A percentile compares a stretch with the other conserved stretches of the same genome.
These are phyloP conservation scores for Didymella glomerata DNA, from an alignment of 2,329 filamentous ascomycete genomes.

Conservation along the genomic window DNA sequence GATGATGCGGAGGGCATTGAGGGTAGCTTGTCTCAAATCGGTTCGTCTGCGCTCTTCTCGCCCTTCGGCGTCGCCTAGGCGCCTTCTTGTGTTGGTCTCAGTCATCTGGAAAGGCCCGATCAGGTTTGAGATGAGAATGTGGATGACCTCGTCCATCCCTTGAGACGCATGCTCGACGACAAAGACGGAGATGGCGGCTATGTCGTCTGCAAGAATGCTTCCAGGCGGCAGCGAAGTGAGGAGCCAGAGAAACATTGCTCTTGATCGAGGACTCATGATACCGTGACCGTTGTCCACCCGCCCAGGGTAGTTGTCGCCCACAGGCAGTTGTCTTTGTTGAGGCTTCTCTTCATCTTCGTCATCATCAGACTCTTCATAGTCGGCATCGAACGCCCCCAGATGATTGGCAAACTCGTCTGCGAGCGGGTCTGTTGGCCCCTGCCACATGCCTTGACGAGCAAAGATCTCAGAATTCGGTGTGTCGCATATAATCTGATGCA, in stretches of 20 bases:
- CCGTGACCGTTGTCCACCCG: conserved; percentile 39
- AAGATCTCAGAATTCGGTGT: conserved; percentile 39
- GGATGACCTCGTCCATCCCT: conserved; percentile 90
- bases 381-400: conserved; percentile 78
- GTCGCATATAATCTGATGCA: conserved; percentile 85
- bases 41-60: conserved; percentile 36
- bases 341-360: conserved; percentile 71
- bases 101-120: conserved; percentile 77
- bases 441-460: conserved; percentile 65
- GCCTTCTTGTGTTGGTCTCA: conserved; percentile 69
- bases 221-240: conserved; percentile 82
- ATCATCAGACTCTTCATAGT: conserved; percentile 56
- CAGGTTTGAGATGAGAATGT: conserved; percentile 85
- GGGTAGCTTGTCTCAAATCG: conserved; percentile 40
- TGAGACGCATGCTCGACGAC: conserved; percentile 86
- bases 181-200: conserved; percentile 86
- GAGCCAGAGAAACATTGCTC: conserved; percentile 80
- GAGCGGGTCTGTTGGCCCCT: conserved; percentile 74
- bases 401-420: conserved; percentile 81
- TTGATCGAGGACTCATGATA: conserved; percentile 38
- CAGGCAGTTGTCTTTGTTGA: conserved; percentile 33
- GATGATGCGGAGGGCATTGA: conserved; percentile 76
- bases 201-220: conserved; percentile 78
- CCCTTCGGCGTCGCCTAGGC: conserved; percentile 27
- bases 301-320: conserved; percentile 42